phyloP scores from a whole-genome alignment of 2,329 filamentous ascomycete genomes.

The Penicillium aurantiogriseum region DNA sequence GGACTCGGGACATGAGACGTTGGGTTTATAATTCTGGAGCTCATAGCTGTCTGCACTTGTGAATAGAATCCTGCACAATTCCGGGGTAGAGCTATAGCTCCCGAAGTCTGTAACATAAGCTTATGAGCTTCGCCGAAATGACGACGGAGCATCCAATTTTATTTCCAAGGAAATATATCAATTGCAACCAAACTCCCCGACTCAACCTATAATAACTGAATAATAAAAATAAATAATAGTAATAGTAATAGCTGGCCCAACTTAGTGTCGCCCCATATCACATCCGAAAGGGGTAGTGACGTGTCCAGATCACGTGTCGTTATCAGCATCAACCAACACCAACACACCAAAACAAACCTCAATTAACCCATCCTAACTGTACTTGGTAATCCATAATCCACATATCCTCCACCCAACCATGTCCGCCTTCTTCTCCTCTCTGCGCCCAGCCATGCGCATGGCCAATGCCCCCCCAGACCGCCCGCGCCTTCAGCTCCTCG shows the following conservation, averaged over 20 bases:
- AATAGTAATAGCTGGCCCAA: background rate
- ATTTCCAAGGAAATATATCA: background rate
- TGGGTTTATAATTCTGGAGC: background rate
- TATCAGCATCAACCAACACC: background rate
- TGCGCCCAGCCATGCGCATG: conserved; percentile 51
- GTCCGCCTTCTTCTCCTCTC: conserved; percentile 54
- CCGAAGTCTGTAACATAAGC: background rate
- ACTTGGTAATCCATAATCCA: background rate
- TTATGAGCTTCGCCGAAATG: background rate
- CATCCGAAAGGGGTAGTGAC: conserved; percentile 4
- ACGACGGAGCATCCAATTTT: background rate
- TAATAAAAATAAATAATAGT: background rate
- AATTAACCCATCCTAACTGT: background rate
- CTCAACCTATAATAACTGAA: background rate
- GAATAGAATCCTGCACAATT: background rate
- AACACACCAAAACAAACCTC: background rate
- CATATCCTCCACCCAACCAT: conserved; percentile 20
- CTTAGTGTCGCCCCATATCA: background rate
- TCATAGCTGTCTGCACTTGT: background rate
- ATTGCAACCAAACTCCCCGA: background rate
- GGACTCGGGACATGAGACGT: background rate
- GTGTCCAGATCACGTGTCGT: background rate
- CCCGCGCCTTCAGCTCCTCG: conserved; percentile 74
- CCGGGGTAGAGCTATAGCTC: conserved; percentile 4
- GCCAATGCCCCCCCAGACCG: conserved; percentile 39